Evolutionary conservation across 1,139 yeast genomes (phyloP).

Genomic region (Pichia inconspicua): DNA sequence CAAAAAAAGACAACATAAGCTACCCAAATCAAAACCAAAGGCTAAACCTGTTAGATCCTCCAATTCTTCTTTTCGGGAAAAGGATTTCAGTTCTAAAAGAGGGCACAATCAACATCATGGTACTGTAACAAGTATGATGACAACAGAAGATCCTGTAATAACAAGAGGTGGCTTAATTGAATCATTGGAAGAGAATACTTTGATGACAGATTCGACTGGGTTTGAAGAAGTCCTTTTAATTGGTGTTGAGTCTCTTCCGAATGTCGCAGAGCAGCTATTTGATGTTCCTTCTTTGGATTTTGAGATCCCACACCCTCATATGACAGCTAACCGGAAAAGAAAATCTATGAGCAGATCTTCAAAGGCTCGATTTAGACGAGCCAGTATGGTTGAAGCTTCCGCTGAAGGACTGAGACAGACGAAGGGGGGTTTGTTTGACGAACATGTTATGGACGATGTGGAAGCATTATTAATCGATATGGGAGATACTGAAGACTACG

Average conservation of each 20-base stretch:
- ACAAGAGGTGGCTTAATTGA: not conserved
- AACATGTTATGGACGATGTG: constrained; percentile 61
- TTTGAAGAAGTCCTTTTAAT: constrained; percentile 13
- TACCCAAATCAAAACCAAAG: constrained; percentile 5
- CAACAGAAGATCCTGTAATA: constrained; percentile 1
- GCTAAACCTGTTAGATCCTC: not conserved
- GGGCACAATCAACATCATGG: not conserved
- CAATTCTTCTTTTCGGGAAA: not conserved
- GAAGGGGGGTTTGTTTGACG: constrained; percentile 66
- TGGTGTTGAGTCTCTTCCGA: constrained; percentile 10
- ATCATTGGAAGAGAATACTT: not conserved
- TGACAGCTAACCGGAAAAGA: constrained; percentile 5
- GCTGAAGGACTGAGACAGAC: constrained; percentile 68
- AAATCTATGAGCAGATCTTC: constrained; percentile 13
- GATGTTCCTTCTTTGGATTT: constrained; percentile 2
- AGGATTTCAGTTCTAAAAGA: not conserved
- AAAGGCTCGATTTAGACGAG: constrained; percentile 36
- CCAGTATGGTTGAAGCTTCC: constrained; percentile 66
- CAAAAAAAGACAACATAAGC: constrained; percentile 7
- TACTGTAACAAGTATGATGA: not conserved
- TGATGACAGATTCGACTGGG: not conserved
- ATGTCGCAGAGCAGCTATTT: not conserved
- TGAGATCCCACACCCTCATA: constrained; percentile 10
- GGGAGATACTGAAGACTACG: constrained; percentile 27
- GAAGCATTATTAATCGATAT: constrained; percentile 39